Base-by-base conservation (phyloP, 352 stramenopile species). In the Pythium vanterpoolii region DNA sequence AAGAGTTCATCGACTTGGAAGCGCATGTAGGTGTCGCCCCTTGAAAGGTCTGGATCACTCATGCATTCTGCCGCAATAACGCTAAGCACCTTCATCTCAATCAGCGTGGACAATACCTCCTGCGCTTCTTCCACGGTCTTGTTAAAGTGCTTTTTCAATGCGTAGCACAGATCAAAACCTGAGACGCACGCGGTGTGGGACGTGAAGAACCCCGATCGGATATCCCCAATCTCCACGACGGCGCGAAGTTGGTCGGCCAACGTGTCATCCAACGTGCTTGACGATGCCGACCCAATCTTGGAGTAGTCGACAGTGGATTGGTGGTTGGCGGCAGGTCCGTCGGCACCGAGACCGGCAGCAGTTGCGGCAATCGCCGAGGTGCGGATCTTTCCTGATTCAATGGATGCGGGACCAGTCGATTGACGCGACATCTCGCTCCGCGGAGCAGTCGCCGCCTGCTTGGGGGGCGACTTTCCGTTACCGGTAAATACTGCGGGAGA, bases 1-100 rank as follows among this genome's bases (percentile, higher is more conserved):
- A 89, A 90, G n/a, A 87, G 57, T 47, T 93, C 79, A 42, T 95
- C 86, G 23, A 95, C 79, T 77, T 93, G 86, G 51, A 95, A 95
- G 9, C 86, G 83, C 42, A 92, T 55, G 48, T 85, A 90, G 19
- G 84, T 90, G 56, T 77, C 69, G 2, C 63, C 64, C 27, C 77
- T 62, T 4, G 59, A 39, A 24, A 89, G 52, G 53, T 89, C 77
- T 9, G 80, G 80, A 28, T 77, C 56, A 13, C 48, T 65, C 40
- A 61, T 65, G 45, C 76, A 70, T 38, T 88, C 83, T 5, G 83
- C 76, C 40, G 76, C 78, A 4, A 88, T 71, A 16, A 90, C 47
- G 38, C 80, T 78, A 7, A 93, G 51, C 14, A 84, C 68, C 33
- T 72, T 66, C 1, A 60, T 64, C 50, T 77, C 72, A 16, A 89